These are phyloP conservation scores for Kodamaea sp. DNA, from an alignment of 1,139 yeast species.

Conservation along the genomic window DNA sequence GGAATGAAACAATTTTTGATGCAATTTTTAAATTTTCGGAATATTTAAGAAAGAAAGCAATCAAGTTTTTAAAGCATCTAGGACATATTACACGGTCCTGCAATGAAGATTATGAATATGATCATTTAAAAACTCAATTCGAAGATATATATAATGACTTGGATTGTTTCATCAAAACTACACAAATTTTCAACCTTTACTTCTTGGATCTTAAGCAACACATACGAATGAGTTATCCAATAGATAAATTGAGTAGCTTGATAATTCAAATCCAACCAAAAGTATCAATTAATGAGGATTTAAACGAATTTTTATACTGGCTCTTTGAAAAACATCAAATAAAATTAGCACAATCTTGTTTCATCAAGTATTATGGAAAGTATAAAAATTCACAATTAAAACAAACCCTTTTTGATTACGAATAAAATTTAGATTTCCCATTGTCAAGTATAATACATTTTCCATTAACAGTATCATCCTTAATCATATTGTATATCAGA, in stretches of 20 bases:
- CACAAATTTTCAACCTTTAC: too few species aligned
- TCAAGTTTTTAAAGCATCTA: too few species aligned
- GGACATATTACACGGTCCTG: too few species aligned
- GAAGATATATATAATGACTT: too few species aligned
- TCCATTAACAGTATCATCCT: constrained; percentile 37
- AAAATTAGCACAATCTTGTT: constrained; percentile 14
- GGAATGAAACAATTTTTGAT: constrained; percentile 30
- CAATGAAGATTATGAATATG: too few species aligned
- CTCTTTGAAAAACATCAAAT: constrained; percentile 10
- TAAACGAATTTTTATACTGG: constrained; percentile 22
- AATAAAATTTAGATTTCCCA: neutral
- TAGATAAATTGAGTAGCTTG: constrained; percentile 3
- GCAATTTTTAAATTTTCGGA: constrained; percentile 18
- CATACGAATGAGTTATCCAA: too few species aligned
- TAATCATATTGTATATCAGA: constrained; percentile 28
- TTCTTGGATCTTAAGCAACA: too few species aligned
- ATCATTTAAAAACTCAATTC: too few species aligned
- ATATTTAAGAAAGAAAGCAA: constrained; percentile 9
- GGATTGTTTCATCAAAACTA: too few species aligned
- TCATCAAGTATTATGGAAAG: constrained; percentile 12
- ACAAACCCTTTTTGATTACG: neutral
- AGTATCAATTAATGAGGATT: constrained; percentile 7
- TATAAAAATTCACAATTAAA: neutral
- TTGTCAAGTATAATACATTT: constrained; percentile 29
- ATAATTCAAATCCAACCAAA: constrained; percentile 4